These are phyloP conservation scores for Eimeria tenella DNA, from an alignment of 169 alveolate species.

Conservation along the genomic window DNA sequence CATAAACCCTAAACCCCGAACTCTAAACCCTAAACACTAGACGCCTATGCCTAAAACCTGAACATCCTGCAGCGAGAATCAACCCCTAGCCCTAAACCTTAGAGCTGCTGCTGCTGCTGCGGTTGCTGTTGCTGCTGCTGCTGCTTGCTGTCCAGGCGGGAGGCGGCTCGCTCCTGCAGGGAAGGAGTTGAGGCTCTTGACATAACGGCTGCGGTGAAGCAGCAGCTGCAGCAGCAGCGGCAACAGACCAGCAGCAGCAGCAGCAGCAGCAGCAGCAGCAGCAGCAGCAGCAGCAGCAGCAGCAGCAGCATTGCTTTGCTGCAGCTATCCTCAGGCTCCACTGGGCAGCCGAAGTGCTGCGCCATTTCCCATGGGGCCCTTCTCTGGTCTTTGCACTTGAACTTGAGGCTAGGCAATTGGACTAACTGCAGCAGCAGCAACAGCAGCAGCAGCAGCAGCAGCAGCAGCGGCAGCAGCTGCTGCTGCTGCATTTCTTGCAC, in stretches of 20 bases:
- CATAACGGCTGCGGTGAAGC: not conserved
- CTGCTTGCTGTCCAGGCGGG: not conserved
- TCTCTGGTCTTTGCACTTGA: constrained; percentile 75
- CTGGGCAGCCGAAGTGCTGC: constrained; percentile 83
- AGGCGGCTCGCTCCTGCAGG: no score
- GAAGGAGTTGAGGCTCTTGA: no score
- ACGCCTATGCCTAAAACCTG: not conserved
- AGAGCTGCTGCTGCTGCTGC: not conserved
- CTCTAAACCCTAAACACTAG: not conserved
- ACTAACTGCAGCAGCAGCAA: constrained; percentile 22
- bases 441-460: not conserved
- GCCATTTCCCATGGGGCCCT: constrained; percentile 81
- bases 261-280: not conserved
- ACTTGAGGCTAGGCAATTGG: not conserved
- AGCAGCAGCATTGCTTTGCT: constrained; percentile 72
- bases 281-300: constrained; percentile 15
- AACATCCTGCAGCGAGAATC: no score
- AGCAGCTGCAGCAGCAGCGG: constrained; percentile 1
- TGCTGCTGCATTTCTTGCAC: constrained; percentile 9
- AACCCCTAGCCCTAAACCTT: no score
- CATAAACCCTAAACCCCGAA: not conserved
- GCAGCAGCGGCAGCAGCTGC: not conserved
- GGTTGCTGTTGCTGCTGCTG: not conserved
- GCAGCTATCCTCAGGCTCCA: constrained; percentile 84
- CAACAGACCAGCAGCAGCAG: not conserved